These are phyloP conservation scores for Pseudozyma thailandica DNA, from an alignment of 1,284 basidiomycete genomes.

Conservation along the genomic window DNA sequence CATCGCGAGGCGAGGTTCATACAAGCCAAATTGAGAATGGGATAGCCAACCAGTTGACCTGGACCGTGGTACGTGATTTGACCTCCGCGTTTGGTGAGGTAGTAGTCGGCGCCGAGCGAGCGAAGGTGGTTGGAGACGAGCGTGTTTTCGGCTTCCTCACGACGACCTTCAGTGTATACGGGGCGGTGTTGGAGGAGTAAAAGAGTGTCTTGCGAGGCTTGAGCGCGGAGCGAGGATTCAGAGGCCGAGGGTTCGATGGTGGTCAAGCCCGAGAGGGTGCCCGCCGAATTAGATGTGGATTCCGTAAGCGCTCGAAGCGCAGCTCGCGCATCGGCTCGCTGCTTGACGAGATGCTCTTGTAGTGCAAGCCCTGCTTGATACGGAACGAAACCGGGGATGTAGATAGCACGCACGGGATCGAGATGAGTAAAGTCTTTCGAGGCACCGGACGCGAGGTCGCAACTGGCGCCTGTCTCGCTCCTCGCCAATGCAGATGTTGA, in stretches of 20 bases:
- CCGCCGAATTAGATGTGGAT: slow-evolving; percentile 80
- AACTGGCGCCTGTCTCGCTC: neutral
- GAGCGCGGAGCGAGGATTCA: slow-evolving; percentile 51
- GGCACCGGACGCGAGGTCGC: slow-evolving; percentile 22
- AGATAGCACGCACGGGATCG: slow-evolving; percentile 34
- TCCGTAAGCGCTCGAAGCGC: slow-evolving; percentile 78
- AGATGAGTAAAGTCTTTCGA: slow-evolving; percentile 23
- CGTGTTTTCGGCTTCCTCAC: slow-evolving; percentile 72
- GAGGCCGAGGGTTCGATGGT: slow-evolving; percentile 73
- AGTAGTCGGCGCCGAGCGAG: slow-evolving; percentile 85
- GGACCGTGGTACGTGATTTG: slow-evolving; percentile 97
- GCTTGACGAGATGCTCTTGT: slow-evolving; percentile 61
- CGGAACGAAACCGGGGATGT: slow-evolving; percentile 62
- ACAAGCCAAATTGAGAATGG: slow-evolving; percentile 81
- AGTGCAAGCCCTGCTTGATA: slow-evolving; percentile 59
- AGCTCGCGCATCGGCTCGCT: slow-evolving; percentile 50
- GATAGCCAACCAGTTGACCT: slow-evolving; percentile 95
- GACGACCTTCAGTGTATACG: slow-evolving; percentile 90
- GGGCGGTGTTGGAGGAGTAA: slow-evolving; percentile 81
- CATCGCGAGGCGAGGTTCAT: slow-evolving; percentile 73
- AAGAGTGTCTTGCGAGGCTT: slow-evolving; percentile 70
- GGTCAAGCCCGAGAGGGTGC: slow-evolving; percentile 67
- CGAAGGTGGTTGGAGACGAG: slow-evolving; percentile 77
- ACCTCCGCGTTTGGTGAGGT: slow-evolving; percentile 84
- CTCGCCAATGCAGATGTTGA: slow-evolving; percentile 6